Conservation (phyloP, 2,329 filamentous ascomycete species). For the Raffaelea ambrosiae region DNA sequence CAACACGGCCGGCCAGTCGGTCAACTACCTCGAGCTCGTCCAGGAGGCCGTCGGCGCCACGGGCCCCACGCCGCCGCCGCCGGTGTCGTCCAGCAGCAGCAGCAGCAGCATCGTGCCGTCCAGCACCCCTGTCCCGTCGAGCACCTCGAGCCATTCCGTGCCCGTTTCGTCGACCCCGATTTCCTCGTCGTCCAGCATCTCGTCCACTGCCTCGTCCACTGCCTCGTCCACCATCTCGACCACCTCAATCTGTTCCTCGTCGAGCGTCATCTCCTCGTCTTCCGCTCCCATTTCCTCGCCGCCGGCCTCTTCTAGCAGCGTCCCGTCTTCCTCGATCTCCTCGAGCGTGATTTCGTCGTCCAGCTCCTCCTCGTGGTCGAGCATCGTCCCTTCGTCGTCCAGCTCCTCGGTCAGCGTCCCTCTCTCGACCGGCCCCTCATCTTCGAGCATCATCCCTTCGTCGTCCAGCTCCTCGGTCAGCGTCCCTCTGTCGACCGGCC, state of each 20-base stretch:
- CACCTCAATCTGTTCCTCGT: neutral
- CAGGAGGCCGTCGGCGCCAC: constrained; percentile 6
- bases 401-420: neutral
- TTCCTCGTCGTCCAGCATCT: neutral
- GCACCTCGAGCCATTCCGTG: neutral
- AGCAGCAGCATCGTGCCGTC: constrained; percentile 3
- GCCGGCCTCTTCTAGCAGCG: neutral
- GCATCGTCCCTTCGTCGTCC: neutral
- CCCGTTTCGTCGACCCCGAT: neutral
- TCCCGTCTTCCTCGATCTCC: neutral
- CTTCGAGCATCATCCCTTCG: neutral
- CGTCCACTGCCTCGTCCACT: neutral
- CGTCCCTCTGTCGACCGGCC: neutral
- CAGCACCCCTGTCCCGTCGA: neutral
- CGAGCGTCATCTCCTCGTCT: neutral
- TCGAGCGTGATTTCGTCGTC: neutral
- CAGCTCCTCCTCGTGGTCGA: neutral
- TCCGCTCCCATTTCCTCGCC: neutral
- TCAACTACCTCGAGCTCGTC: constrained; percentile 14
- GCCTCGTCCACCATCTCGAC: neutral
- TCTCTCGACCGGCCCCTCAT: no score
- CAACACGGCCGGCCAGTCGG: constrained; percentile 10
- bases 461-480: neutral
- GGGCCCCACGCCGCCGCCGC: constrained; percentile 5
- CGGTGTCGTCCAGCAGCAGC: constrained; percentile 3